Percentiles rank a stretch among this genome's conserved stretches.
phyloP scores from a whole-genome alignment of 1,284 basidiomycete species.

The Baeospora myosura region DNA sequence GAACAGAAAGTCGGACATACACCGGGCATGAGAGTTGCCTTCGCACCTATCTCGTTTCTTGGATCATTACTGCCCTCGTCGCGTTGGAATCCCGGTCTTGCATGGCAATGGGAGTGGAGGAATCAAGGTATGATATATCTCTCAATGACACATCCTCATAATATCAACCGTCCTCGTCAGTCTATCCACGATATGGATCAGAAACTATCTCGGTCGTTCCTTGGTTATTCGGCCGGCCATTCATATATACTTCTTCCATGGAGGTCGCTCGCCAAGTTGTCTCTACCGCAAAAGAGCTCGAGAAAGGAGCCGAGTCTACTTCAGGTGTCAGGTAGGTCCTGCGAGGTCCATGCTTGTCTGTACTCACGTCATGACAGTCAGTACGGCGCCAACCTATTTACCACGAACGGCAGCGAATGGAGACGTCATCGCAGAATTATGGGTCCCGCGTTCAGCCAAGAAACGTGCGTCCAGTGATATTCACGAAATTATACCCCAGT shows the following conservation, averaged over 20 bases:
- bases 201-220: conserved; percentile 12
- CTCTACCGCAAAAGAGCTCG: conserved; percentile 7
- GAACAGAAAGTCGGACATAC: no score
- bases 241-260: conserved; percentile 10
- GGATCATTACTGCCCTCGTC: no score
- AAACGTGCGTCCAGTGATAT: not conserved
- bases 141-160: not conserved
- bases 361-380: not conserved
- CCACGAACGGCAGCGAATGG: conserved; percentile 11
- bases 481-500: no score
- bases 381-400: conserved; percentile 11
- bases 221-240: conserved; percentile 7
- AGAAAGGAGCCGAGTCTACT: conserved; percentile 9
- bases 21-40: no score
- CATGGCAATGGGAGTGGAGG: not conserved
- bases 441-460: conserved; percentile 11
- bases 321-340: conserved; percentile 5
- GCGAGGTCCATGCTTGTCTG: not conserved
- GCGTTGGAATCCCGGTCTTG: not conserved
- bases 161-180: not conserved
- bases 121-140: not conserved
- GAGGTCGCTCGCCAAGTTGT: conserved; percentile 12
- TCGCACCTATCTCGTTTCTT: no score
- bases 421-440: conserved; percentile 12
- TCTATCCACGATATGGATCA: not conserved